Evolutionary conservation across 2,329 filamentous ascomycete genomes (phyloP).

Genomic region (Arachnomyces sp.): DNA sequence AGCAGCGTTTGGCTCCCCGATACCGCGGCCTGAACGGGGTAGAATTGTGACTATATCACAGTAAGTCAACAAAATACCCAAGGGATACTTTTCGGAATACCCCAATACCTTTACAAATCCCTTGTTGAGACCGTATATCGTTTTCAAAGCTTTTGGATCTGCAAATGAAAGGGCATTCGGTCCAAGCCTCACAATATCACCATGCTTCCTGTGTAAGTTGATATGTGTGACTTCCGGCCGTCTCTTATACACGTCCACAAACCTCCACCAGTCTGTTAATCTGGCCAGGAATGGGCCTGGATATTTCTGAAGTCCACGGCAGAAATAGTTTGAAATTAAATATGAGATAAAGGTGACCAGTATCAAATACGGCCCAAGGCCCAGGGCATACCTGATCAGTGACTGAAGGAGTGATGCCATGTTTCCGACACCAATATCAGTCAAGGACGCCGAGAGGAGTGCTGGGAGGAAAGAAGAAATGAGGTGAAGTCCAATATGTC

Average conservation of each 20-base stretch:
- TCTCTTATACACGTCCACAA: constrained; percentile 58
- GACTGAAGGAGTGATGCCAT: no score
- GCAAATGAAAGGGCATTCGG: constrained; percentile 68
- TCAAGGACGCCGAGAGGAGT: no score
- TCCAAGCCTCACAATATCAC: constrained; percentile 65
- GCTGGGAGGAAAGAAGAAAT: no score
- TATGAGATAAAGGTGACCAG: no score
- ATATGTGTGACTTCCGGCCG: constrained; percentile 61
- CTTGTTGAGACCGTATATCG: constrained; percentile 78
- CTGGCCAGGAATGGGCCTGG: constrained; percentile 63
- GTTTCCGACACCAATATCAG: no score
- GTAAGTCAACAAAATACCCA: no score
- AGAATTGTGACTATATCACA: constrained; percentile 63
- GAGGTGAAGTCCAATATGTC: no score
- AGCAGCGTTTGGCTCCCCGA: constrained; percentile 59
- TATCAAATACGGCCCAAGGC: no score
- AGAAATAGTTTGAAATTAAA: no score
- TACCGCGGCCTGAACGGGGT: constrained; percentile 67
- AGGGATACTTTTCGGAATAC: no score
- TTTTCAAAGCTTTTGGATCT: constrained; percentile 63
- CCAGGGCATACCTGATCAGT: no score
- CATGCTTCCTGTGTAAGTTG: constrained; percentile 60
- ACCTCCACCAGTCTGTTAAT: constrained; percentile 65
- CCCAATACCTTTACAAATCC: constrained; percentile 61
- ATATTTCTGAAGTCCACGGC: constrained; percentile 32